phyloP scores from a whole-genome alignment of 768 basidiomycete genomes.

The Lactarius akahatsu region DNA sequence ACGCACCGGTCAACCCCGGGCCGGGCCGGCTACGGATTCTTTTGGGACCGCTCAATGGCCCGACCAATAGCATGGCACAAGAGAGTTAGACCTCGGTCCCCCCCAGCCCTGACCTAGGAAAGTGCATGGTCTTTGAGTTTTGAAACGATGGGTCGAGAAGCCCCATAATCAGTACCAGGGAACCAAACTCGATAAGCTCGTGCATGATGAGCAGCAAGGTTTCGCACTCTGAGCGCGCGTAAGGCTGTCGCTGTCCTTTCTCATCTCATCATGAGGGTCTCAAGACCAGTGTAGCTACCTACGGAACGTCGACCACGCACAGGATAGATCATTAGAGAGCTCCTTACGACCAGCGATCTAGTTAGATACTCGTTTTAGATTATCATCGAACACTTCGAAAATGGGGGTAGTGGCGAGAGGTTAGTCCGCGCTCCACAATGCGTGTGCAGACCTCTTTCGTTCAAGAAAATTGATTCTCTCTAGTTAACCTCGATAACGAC shows the following conservation, averaged over 20 bases:
- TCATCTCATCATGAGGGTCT: neutral
- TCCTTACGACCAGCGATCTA: neutral
- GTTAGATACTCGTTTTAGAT: neutral
- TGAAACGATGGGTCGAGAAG: neutral
- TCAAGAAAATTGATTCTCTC: neutral
- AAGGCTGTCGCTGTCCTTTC: too few species aligned
- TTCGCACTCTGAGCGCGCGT: neutral
- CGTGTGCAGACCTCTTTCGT: neutral
- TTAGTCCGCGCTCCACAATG: neutral
- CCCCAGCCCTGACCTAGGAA: too few species aligned
- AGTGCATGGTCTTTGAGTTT: too few species aligned
- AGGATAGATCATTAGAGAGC: neutral
- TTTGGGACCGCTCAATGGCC: too few species aligned
- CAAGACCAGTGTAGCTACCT: neutral
- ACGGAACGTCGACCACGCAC: neutral
- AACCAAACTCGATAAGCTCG: neutral
- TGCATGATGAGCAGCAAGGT: neutral
- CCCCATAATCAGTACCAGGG: neutral
- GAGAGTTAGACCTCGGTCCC: too few species aligned
- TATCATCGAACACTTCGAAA: neutral
- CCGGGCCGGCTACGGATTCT: too few species aligned
- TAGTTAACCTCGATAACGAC: too few species aligned
- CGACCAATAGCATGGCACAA: too few species aligned
- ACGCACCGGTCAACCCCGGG: too few species aligned
- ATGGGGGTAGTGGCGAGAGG: neutral